Conservation (phyloP, 805 yeast genomes). For the Cyberlindnera lachancei region DNA sequence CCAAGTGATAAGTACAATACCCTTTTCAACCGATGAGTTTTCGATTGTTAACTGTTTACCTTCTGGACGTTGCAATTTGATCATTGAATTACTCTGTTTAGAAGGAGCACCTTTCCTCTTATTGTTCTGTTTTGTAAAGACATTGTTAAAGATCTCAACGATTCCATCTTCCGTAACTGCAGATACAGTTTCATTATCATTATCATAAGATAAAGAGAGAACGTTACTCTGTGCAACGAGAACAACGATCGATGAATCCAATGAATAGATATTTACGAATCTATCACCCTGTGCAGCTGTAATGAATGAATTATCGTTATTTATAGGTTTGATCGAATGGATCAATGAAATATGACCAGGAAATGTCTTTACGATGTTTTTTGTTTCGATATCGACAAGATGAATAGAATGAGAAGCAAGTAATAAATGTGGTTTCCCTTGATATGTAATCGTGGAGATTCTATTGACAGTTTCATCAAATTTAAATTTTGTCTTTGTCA, state of each 20-base stretch:
- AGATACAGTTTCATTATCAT: constrained; percentile 32
- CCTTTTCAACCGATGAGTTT: constrained; percentile 23
- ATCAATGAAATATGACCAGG: constrained; percentile 78
- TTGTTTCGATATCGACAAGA: constrained; percentile 37
- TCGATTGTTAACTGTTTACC: constrained; percentile 21
- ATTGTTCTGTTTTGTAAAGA: constrained; percentile 30
- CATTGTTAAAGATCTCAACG: constrained; percentile 63
- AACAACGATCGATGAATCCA: constrained; percentile 39
- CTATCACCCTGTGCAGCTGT: constrained; percentile 78
- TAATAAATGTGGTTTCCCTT: constrained; percentile 36
- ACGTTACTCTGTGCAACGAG: constrained; percentile 68
- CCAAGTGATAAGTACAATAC: constrained; percentile 46
- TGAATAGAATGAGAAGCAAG: constrained; percentile 63
- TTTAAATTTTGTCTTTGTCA: constrained; percentile 35
- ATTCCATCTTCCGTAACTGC: constrained; percentile 70
- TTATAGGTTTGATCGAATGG: constrained; percentile 35
- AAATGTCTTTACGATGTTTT: constrained; percentile 39
- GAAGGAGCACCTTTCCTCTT: constrained; percentile 47
- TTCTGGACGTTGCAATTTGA: constrained; percentile 42
- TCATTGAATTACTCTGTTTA: constrained; percentile 37
- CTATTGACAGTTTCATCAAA: constrained; percentile 25
- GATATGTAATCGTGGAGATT: constrained; percentile 24
- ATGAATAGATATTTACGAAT: constrained; percentile 63
- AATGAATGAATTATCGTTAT: constrained; percentile 36
- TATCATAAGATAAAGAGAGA: constrained; percentile 32